Percentiles rank a stretch among this genome's conserved stretches.
These are phyloP conservation scores for Telopea speciosissima DNA, from an alignment of 177 flowering plant species.

Conservation along the genomic window DNA sequence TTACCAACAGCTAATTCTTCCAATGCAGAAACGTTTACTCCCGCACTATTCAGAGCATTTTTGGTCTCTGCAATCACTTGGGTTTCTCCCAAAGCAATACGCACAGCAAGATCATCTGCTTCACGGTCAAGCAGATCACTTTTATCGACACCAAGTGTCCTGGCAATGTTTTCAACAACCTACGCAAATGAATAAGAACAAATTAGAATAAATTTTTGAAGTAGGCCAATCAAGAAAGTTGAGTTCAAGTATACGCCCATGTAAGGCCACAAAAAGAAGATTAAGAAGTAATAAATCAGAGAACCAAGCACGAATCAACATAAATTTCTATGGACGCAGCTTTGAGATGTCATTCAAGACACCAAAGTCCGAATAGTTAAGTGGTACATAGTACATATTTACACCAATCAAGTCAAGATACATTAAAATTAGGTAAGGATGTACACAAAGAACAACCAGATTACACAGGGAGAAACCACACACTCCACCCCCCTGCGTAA, in stretches of 20 bases:
- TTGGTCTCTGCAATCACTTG: slow-evolving; percentile 87
- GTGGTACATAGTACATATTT: background rate
- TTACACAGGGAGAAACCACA: background rate
- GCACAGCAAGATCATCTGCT: slow-evolving; percentile 88
- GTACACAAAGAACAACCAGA: background rate
- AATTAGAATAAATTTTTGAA: background rate
- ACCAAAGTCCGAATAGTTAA: background rate
- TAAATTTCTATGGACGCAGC: background rate
- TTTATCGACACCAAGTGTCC: slow-evolving; percentile 81
- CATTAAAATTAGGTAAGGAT: background rate
- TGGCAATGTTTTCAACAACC: slow-evolving; percentile 89
- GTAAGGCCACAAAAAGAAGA: background rate
- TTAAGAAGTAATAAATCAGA: background rate
- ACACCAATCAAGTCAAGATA: too few species aligned
- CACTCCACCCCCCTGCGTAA: too few species aligned
- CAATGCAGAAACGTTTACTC: slow-evolving; percentile 61
- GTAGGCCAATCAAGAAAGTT: background rate
- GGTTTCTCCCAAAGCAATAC: slow-evolving; percentile 88
- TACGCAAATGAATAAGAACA: slow-evolving; percentile 16
- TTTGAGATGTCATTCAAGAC: background rate
- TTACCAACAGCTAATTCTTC: slow-evolving; percentile 69
- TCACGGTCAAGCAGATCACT: slow-evolving; percentile 78
- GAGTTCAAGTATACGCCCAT: background rate
- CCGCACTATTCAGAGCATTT: slow-evolving; percentile 68
- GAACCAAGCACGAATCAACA: background rate